Evolutionary conservation across 2,329 filamentous ascomycete species (phyloP).

Genomic region (Bimuria novae-zelandiae): DNA sequence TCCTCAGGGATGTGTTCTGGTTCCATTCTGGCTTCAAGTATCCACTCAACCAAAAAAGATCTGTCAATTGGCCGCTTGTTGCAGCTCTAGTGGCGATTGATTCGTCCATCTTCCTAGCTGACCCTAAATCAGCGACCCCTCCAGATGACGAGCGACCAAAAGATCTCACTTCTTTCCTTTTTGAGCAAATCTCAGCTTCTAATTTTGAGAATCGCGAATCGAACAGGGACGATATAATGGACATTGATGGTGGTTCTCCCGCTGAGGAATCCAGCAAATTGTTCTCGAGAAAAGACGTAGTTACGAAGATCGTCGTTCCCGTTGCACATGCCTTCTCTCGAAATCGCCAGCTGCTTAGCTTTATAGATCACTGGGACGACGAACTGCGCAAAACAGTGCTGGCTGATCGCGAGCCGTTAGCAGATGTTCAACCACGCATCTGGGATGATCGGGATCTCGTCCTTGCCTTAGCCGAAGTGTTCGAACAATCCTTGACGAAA

Average conservation of each 20-base stretch:
- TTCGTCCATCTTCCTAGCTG: conserved; percentile 36
- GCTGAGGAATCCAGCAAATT: neutral
- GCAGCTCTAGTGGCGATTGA: conserved; percentile 41
- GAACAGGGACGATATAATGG: conserved; percentile 10
- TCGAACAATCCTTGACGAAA: conserved; percentile 41
- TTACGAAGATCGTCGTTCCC: conserved; percentile 32
- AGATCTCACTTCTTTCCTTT: conserved; percentile 36
- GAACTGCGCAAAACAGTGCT: conserved; percentile 31
- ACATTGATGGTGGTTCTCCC: conserved; percentile 5
- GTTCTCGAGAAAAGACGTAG: neutral
- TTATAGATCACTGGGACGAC: conserved; percentile 40
- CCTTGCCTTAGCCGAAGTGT: conserved; percentile 24
- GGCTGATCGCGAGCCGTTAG: conserved; percentile 23
- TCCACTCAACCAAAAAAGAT: conserved; percentile 21
- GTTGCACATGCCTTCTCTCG: conserved; percentile 41
- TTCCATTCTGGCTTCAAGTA: conserved; percentile 41
- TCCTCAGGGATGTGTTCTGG: conserved; percentile 41
- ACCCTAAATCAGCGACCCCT: conserved; percentile 20
- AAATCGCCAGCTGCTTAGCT: conserved; percentile 41
- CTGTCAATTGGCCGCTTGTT: conserved; percentile 38
- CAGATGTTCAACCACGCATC: conserved; percentile 23
- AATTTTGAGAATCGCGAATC: conserved; percentile 19
- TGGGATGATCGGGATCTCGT: conserved; percentile 37
- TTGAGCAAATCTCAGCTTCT: conserved; percentile 33
- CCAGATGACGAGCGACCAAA: conserved; percentile 18